Evolutionary conservation across 208 protist genomes (phyloP).

Genomic region (Trypanosomatidae sp.): DNA sequence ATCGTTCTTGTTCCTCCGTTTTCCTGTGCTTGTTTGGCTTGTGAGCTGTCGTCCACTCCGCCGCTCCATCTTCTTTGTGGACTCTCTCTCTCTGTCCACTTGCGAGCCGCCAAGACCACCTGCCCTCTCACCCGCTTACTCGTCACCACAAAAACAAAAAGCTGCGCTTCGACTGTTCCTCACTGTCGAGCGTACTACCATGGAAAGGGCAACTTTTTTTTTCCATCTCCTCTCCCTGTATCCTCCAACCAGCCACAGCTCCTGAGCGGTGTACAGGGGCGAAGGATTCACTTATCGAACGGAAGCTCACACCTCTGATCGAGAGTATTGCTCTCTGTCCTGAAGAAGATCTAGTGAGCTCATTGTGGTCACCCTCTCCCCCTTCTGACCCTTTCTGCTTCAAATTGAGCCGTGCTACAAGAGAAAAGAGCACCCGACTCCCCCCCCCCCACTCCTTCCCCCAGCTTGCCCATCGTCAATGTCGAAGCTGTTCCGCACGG

Average conservation of each 20-base stretch:
- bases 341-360: background rate
- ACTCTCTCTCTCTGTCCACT: no score
- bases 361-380: background rate
- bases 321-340: background rate
- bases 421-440: background rate
- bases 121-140: background rate
- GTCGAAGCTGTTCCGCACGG: conserved; percentile 28
- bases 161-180: background rate
- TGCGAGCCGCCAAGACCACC: background rate
- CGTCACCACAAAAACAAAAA: background rate
- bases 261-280: background rate
- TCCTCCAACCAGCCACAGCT: background rate
- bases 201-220: background rate
- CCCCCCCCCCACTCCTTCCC: background rate
- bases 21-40: background rate
- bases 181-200: background rate
- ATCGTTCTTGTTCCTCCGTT: background rate
- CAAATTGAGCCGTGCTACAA: background rate
- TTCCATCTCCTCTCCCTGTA: no score
- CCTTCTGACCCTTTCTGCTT: background rate
- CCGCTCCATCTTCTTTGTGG: background rate
- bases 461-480: background rate
- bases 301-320: background rate
- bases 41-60: background rate
- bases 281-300: background rate